Base-by-base conservation (phyloP, 345 rosid species). In the Citrus inodora region DNA sequence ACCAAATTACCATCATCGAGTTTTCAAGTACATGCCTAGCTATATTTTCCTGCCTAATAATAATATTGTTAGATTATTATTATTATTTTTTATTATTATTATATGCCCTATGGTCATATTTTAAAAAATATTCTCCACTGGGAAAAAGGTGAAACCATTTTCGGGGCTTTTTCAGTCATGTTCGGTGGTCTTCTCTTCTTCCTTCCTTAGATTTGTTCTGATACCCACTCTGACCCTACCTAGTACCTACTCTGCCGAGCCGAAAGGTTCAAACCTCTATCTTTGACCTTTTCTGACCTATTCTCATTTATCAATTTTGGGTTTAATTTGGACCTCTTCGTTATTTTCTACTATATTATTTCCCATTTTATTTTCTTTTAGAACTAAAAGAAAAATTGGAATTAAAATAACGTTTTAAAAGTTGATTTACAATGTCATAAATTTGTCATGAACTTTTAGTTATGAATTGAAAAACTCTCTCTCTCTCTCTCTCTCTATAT, bases 151-250 rank as follows among this genome's bases (percentile, higher is more conserved):
- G 22, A 64, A 64, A 46, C 51, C 51, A 46, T 13, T 46, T 46
- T 22, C 80, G 66, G 82, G 82, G 75, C 58, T 14, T 46, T 81
- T 46, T 81, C 66, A 35, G 77, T 82, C 85, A 64, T 79, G 46
- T 75, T 74, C 76, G 70, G 70, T 77, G 14, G 5, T 46, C 62
- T 66, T 14, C 30, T 71, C 56, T 74, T 82, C 75, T 78, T 59
- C 67, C 13, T 7, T 63, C 71, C 68, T 70, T 24, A 11, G 46
- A 24, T 56, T 78, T 59, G 61, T 81, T 71, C 70, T 66, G 53
- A 7, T 25, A 63, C 42, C 58, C 19, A 27, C 46, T 32, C 11
- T 3, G 11, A 4, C 55, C 28, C 56, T 21, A 63, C 78, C 25
- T 4, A 24, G 35, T 28, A 42, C 78, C 19, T 2, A 24, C 51